Percentiles rank a stretch among this genome's conserved stretches.
These are phyloP conservation scores for Draba incana DNA, from an alignment of 345 rosid species.

Conservation along the genomic window DNA sequence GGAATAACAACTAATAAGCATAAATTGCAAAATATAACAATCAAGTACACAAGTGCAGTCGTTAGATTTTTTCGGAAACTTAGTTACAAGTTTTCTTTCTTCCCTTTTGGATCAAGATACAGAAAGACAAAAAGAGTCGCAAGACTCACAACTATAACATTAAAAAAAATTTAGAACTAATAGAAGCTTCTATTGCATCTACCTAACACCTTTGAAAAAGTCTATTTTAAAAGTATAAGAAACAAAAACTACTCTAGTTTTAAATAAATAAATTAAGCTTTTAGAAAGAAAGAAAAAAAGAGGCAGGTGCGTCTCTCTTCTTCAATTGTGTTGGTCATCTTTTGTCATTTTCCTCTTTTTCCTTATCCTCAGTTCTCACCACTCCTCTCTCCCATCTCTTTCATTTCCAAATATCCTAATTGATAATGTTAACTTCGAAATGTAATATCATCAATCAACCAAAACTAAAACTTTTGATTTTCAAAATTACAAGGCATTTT, in stretches of 20 bases:
- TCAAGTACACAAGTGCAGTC: not conserved
- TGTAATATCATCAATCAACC: not conserved
- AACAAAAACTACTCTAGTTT: not conserved
- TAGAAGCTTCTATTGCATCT: slow-evolving; percentile 39
- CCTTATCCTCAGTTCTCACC: slow-evolving; percentile 40
- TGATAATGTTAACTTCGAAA: not conserved
- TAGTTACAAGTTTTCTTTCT: not conserved
- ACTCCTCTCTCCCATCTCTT: slow-evolving; percentile 31
- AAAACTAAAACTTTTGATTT: not conserved
- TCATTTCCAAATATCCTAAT: slow-evolving; percentile 23
- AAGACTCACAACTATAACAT: slow-evolving; percentile 1
- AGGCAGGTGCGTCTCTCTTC: slow-evolving; percentile 39
- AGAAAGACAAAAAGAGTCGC: slow-evolving; percentile 27
- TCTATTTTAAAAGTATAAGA: not conserved
- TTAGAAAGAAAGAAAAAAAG: slow-evolving; percentile 4
- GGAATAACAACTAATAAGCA: too few relatives aligned
- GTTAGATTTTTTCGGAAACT: slow-evolving; percentile 3
- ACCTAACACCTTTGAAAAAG: slow-evolving; percentile 43
- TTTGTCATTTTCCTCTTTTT: slow-evolving; percentile 24
- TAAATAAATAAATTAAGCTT: not conserved
- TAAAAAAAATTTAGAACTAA: not conserved
- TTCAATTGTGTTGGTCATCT: slow-evolving; percentile 34
- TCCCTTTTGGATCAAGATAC: slow-evolving; percentile 21
- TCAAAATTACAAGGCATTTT: not conserved
- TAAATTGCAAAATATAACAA: not conserved